These are phyloP conservation scores for Hansenula lynferdii DNA, from an alignment of 1,139 yeast genomes.

Conservation along the genomic window DNA sequence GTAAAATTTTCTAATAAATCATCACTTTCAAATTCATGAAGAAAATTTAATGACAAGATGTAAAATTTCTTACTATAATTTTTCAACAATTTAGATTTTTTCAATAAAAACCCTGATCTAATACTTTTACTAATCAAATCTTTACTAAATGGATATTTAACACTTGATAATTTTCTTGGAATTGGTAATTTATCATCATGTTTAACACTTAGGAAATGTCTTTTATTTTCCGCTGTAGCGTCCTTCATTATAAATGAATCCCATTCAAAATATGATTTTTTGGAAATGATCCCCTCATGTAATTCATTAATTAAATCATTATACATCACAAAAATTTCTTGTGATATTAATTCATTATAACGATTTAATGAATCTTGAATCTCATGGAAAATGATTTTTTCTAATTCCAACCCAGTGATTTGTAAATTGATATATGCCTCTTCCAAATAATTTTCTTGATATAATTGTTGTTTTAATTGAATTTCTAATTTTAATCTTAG, in stretches of 20 bases:
- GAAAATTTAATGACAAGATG: slow-evolving; percentile 65
- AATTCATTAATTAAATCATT: slow-evolving; percentile 57
- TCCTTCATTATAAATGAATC: slow-evolving; percentile 59
- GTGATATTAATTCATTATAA: slow-evolving; percentile 49
- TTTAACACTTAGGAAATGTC: slow-evolving; percentile 33
- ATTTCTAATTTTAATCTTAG: slow-evolving; percentile 59
- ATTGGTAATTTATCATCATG: slow-evolving; percentile 44
- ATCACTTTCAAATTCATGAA: slow-evolving; percentile 66
- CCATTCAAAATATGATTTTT: slow-evolving; percentile 68
- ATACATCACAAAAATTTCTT: slow-evolving; percentile 53
- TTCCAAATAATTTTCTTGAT: slow-evolving; percentile 64
- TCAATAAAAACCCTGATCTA: slow-evolving; percentile 49
- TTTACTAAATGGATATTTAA: slow-evolving; percentile 48
- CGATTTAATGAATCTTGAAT: slow-evolving; percentile 54
- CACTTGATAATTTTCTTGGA: slow-evolving; percentile 43
- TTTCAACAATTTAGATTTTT: slow-evolving; percentile 59
- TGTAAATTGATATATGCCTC: slow-evolving; percentile 70
- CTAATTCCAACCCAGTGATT: slow-evolving; percentile 66
- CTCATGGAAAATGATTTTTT: slow-evolving; percentile 62
- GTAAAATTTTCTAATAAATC: slow-evolving; percentile 51
- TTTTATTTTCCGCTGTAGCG: slow-evolving; percentile 23
- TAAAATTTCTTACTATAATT: slow-evolving; percentile 63
- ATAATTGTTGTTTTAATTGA: slow-evolving; percentile 62
- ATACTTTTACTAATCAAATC: slow-evolving; percentile 46
- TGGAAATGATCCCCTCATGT: slow-evolving; percentile 56